Evolutionary conservation across 2,329 filamentous ascomycete genomes (phyloP).

Genomic region (Graphium sp.): DNA sequence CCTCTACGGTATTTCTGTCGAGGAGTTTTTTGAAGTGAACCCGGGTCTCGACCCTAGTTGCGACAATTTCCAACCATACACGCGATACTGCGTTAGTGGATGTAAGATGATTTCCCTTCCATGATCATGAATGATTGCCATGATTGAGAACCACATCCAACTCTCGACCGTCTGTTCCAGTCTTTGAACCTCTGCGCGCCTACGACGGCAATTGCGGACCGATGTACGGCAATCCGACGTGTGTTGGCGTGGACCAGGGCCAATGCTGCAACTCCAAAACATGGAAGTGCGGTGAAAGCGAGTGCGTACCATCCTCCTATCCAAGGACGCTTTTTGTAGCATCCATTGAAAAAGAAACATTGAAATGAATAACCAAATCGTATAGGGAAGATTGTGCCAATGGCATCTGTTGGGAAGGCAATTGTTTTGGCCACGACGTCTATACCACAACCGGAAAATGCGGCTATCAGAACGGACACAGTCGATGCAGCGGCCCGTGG

Average conservation of each 20-base stretch:
- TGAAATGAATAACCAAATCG: neutral
- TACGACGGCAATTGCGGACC: constrained; percentile 14
- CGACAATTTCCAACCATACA: constrained; percentile 11
- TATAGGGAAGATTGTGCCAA: constrained; percentile 13
- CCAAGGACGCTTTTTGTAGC: constrained; percentile 1
- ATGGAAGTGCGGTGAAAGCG: constrained; percentile 12
- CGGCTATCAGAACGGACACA: constrained; percentile 12
- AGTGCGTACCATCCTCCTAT: constrained; percentile 8
- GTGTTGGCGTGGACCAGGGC: constrained; percentile 10
- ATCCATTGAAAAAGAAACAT: too few species aligned
- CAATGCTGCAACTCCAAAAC: constrained; percentile 16
- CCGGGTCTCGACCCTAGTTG: constrained; percentile 12
- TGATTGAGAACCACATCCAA: too few species aligned
- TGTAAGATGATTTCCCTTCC: constrained; percentile 14
- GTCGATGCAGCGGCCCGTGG: constrained; percentile 14
- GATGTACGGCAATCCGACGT: constrained; percentile 13
- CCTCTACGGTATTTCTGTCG: constrained; percentile 8
- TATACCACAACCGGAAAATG: constrained; percentile 17
- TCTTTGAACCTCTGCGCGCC: constrained; percentile 10
- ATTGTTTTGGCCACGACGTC: constrained; percentile 11
- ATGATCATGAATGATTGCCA: too few species aligned
- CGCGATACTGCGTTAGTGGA: constrained; percentile 12
- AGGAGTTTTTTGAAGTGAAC: constrained; percentile 12
- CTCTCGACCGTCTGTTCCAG: constrained; percentile 7
- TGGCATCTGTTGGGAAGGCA: constrained; percentile 16